Conservation (phyloP, 805 yeast genomes). For the Starmerella scarabaei region DNA sequence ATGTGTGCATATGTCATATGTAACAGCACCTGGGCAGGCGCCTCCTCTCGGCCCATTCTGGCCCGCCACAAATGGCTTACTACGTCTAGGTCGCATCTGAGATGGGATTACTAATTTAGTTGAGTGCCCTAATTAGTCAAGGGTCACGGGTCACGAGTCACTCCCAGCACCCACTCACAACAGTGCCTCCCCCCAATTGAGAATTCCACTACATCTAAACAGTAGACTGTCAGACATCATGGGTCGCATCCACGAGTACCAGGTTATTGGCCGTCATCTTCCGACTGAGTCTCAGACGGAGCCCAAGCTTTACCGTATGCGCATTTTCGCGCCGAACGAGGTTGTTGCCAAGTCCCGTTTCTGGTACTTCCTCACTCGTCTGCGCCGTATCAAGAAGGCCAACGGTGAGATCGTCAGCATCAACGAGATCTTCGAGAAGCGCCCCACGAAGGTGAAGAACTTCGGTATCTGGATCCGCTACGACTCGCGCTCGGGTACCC, state of each 20-base stretch:
- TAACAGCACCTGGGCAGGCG: too few species aligned
- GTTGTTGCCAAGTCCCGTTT: slow-evolving; percentile 99
- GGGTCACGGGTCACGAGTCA: slow-evolving; percentile 7
- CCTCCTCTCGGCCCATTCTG: too few species aligned
- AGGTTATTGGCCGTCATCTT: slow-evolving; percentile 99
- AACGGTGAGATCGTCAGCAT: slow-evolving; percentile 97
- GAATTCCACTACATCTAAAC: slow-evolving; percentile 3
- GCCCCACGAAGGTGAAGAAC: slow-evolving; percentile 99
- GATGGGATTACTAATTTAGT: background rate
- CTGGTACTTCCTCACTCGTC: slow-evolving; percentile 99
- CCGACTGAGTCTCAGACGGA: slow-evolving; percentile 98
- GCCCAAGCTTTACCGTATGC: slow-evolving; percentile 99
- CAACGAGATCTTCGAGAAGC: slow-evolving; percentile 81
- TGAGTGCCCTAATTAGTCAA: slow-evolving; percentile 5
- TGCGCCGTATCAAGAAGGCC: slow-evolving; percentile 99
- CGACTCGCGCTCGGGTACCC: slow-evolving; percentile 99
- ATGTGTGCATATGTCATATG: too few species aligned
- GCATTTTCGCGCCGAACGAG: slow-evolving; percentile 97
- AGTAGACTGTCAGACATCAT: slow-evolving; percentile 25
- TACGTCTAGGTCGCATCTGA: too few species aligned
- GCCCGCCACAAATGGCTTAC: too few species aligned
- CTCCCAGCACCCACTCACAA: slow-evolving; percentile 9
- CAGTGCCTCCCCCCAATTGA: background rate
- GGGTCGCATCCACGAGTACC: slow-evolving; percentile 98
- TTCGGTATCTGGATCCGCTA: slow-evolving; percentile 99